A percentile compares a stretch with the other conserved stretches of the same genome.
phyloP scores from a whole-genome alignment of 2,329 filamentous ascomycete species.

The Penicillium frequentans region DNA sequence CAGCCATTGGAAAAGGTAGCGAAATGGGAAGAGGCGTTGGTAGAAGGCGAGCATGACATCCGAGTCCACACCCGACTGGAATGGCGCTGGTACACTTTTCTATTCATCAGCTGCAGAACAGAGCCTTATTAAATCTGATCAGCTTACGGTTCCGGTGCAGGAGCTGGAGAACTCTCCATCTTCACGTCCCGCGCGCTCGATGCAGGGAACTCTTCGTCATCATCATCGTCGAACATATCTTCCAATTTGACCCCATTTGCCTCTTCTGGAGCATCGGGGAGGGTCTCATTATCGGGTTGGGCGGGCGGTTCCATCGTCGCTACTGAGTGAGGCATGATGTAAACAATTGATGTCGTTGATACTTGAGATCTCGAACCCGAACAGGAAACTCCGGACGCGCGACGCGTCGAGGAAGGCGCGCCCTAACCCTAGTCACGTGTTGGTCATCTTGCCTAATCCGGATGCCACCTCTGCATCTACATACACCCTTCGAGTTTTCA shows the following conservation, averaged over 20 bases:
- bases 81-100: conserved; percentile 34
- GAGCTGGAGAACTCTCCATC: conserved; percentile 43
- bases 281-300: conserved; percentile 39
- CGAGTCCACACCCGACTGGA: conserved; percentile 62
- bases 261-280: conserved; percentile 42
- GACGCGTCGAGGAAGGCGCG: conserved; percentile 25
- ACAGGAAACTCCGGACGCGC: conserved; percentile 19
- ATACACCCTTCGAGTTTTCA: neutral
- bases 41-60: conserved; percentile 93
- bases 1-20: conserved; percentile 94
- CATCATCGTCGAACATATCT: conserved; percentile 61
- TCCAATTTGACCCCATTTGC: conserved; percentile 50
- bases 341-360: neutral
- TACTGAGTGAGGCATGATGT: conserved; percentile 30
- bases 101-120: conserved; percentile 6
- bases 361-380: conserved; percentile 18
- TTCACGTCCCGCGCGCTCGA: conserved; percentile 53
- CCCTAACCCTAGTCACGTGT: conserved; percentile 27
- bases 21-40: conserved; percentile 91
- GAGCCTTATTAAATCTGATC: neutral
- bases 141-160: conserved; percentile 38
- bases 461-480: conserved; percentile 4
- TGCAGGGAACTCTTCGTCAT: conserved; percentile 56
- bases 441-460: conserved; percentile 15
- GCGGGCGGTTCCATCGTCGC: conserved; percentile 40